phyloP scores from a whole-genome alignment of 768 basidiomycete genomes.

The Lyophyllum shimeji region DNA sequence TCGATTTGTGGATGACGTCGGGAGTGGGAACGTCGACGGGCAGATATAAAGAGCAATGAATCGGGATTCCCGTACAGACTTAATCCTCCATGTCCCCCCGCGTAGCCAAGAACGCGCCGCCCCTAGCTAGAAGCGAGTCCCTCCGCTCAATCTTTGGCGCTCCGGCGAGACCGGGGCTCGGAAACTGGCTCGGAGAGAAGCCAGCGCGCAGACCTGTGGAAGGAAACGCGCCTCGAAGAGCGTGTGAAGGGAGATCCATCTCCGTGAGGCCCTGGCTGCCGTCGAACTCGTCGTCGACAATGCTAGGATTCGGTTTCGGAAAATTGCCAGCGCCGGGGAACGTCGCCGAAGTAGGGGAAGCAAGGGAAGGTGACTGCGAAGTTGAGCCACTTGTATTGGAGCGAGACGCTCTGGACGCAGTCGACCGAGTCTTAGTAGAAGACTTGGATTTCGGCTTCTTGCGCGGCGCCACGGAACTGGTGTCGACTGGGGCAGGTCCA shows the following conservation, averaged over 20 bases:
- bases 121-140: slow-evolving; percentile 11
- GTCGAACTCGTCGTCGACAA: slow-evolving; percentile 14
- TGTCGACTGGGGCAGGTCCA: background rate
- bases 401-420: slow-evolving; percentile 21
- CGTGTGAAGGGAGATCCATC: slow-evolving; percentile 13
- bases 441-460: slow-evolving; percentile 27
- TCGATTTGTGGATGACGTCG: slow-evolving; percentile 1
- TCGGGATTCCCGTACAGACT: background rate
- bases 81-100: slow-evolving; percentile 12
- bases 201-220: slow-evolving; percentile 8
- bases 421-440: slow-evolving; percentile 30
- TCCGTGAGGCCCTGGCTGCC: slow-evolving; percentile 16
- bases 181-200: slow-evolving; percentile 10
- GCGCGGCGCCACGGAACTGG: background rate
- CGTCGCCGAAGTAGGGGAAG: slow-evolving; percentile 38
- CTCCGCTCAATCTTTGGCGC: slow-evolving; percentile 6
- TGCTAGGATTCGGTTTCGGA: background rate
- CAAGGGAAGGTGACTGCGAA: slow-evolving; percentile 45
- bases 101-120: slow-evolving; percentile 20
- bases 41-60: background rate
- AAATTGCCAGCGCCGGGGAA: slow-evolving; percentile 19
- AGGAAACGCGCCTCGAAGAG: slow-evolving; percentile 4
- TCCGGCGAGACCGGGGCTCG: slow-evolving; percentile 7
- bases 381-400: slow-evolving; percentile 33
- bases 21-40: background rate